These are phyloP conservation scores for Tolypocladium ovalisporum DNA, from an alignment of 2,329 filamentous ascomycete species.

Conservation along the genomic window DNA sequence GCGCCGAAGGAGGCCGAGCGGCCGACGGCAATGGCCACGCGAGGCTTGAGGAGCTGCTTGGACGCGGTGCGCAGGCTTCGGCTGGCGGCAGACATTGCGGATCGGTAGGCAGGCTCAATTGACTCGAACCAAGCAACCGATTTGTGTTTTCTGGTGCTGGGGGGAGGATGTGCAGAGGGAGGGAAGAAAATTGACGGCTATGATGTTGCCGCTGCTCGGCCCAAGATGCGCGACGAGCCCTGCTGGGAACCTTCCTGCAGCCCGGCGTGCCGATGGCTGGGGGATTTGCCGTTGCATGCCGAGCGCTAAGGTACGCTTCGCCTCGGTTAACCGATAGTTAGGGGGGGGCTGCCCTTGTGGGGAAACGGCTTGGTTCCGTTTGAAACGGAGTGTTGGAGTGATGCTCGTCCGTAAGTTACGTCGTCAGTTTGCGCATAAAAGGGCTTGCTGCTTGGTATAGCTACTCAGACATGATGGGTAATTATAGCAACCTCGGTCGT, in stretches of 20 bases:
- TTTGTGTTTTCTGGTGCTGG: not conserved
- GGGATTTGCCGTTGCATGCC: conserved; percentile 7
- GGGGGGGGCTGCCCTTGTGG: not conserved
- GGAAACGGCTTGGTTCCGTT: not conserved
- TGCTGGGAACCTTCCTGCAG: not conserved
- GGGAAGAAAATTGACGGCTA: not conserved
- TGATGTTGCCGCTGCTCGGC: not conserved
- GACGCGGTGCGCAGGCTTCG: conserved; percentile 44
- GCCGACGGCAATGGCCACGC: conserved; percentile 15
- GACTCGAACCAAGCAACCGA: not conserved
- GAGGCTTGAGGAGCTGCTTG: conserved; percentile 37
- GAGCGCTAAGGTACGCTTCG: not conserved
- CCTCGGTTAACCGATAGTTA: not conserved
- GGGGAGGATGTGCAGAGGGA: not conserved
- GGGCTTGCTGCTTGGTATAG: no score
- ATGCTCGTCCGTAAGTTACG: not conserved
- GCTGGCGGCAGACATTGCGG: conserved; percentile 41
- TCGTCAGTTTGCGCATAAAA: no score
- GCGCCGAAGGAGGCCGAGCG: conserved; percentile 12
- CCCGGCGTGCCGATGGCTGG: not conserved
- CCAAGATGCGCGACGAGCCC: not conserved
- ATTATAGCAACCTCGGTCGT: no score
- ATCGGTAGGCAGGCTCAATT: not conserved
- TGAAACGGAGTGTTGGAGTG: no score
- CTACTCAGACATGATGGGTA: no score